phyloP scores from a whole-genome alignment of 2,329 filamentous ascomycete genomes.

The Colletotrichum musae region DNA sequence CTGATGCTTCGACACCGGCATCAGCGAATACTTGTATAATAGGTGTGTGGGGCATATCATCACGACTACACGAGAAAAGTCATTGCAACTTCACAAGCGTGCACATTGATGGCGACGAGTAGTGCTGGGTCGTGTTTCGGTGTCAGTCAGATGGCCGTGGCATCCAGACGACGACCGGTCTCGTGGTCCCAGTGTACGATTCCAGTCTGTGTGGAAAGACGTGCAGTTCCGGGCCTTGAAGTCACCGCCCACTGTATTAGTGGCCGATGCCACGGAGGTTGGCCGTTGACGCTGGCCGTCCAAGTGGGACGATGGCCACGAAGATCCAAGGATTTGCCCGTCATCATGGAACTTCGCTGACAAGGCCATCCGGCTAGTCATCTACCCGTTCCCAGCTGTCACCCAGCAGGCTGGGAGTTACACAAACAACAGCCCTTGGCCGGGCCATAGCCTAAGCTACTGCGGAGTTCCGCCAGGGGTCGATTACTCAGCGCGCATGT shows the following conservation, averaged over 20 bases:
- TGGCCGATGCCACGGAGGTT: no score
- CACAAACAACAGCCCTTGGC: not conserved
- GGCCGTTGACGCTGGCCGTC: not conserved
- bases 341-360: no score
- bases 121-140: not conserved
- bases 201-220: no score
- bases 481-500: constrained; percentile 21
- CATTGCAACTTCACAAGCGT: constrained; percentile 23
- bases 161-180: no score
- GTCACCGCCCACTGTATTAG: no score
- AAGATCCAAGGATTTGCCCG: no score
- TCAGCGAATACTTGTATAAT: constrained; percentile 38
- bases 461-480: constrained; percentile 25
- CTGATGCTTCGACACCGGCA: constrained; percentile 27
- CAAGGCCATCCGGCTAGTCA: no score
- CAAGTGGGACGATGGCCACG: not conserved
- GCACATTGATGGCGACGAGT: not conserved
- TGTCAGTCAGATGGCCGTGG: no score
- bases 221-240: no score
- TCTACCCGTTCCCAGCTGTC: not conserved
- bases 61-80: constrained; percentile 38
- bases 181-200: no score
- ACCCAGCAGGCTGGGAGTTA: not conserved
- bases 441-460: not conserved
- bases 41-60: constrained; percentile 36